Conservation (phyloP, 805 yeast species). For the Sugiyamaella smithiae region DNA sequence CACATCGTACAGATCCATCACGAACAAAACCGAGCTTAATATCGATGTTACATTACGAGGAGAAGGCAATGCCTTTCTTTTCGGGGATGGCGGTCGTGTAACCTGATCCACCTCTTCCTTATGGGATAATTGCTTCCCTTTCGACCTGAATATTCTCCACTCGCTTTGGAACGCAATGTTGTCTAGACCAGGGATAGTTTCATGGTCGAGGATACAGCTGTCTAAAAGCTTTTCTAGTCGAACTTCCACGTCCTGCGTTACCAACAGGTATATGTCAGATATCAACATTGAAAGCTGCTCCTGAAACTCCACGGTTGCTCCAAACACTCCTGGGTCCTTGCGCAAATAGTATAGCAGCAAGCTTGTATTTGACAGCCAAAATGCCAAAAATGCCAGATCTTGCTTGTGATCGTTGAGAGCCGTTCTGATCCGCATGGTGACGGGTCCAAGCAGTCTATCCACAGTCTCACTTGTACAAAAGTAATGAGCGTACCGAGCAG, state of each 20-base stretch:
- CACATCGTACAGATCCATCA: constrained; percentile 75
- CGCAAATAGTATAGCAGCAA: constrained; percentile 73
- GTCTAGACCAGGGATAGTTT: constrained; percentile 78
- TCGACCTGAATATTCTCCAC: constrained; percentile 58
- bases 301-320: constrained; percentile 31
- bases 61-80: constrained; percentile 80
- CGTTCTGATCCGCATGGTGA: constrained; percentile 33
- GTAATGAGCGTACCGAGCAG: constrained; percentile 40
- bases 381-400: constrained; percentile 51
- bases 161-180: constrained; percentile 73
- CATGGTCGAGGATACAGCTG: constrained; percentile 53
- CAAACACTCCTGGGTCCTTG: constrained; percentile 52
- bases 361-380: constrained; percentile 83
- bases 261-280: constrained; percentile 33
- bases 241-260: constrained; percentile 37
- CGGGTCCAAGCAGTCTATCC: constrained; percentile 32
- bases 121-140: constrained; percentile 47
- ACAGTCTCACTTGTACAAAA: constrained; percentile 34
- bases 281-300: constrained; percentile 31
- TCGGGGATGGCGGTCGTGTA: constrained; percentile 80
- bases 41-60: constrained; percentile 84
- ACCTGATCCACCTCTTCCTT: constrained; percentile 73
- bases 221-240: constrained; percentile 35
- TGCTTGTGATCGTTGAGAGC: constrained; percentile 33
- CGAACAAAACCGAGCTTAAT: constrained; percentile 83